Conservation (phyloP, 306 rosid species). For the Malus asiatica region DNA sequence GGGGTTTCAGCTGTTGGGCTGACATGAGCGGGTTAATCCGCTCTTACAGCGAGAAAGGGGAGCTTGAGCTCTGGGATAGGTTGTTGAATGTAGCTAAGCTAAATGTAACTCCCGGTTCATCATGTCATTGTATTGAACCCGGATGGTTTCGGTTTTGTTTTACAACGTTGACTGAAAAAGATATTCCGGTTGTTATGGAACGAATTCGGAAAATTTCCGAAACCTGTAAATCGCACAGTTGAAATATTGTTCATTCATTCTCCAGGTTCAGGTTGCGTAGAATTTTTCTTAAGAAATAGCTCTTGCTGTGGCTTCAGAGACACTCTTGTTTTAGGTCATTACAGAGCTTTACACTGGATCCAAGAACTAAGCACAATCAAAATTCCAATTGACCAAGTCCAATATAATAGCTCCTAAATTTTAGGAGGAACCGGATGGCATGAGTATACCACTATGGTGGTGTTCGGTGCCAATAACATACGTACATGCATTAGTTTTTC, state of each 20-base stretch:
- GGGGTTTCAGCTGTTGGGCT: slow-evolving; percentile 93
- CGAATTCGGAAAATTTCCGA: slow-evolving; percentile 58
- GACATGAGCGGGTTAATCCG: slow-evolving; percentile 63
- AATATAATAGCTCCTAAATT: background rate
- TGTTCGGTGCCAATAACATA: no score
- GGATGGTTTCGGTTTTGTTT: slow-evolving; percentile 92
- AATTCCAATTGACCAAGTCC: background rate
- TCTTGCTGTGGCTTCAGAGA: background rate
- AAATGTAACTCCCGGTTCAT: slow-evolving; percentile 78
- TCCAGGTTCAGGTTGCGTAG: slow-evolving; percentile 4
- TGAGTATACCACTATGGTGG: no score
- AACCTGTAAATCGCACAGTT: slow-evolving; percentile 43
- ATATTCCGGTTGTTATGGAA: slow-evolving; percentile 63
- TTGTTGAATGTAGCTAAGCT: slow-evolving; percentile 68
- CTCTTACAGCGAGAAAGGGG: slow-evolving; percentile 80
- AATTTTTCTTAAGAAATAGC: background rate
- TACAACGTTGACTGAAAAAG: slow-evolving; percentile 50
- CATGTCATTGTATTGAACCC: slow-evolving; percentile 79
- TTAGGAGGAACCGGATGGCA: no score
- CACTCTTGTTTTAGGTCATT: background rate
- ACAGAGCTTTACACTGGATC: background rate
- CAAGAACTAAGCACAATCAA: background rate
- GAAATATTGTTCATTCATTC: slow-evolving; percentile 22
- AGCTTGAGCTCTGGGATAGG: slow-evolving; percentile 89
- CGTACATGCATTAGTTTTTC: no score